Evolutionary conservation across 495 filamentous ascomycete genomes (phyloP).

Genomic region (Penicillium tannophilum): DNA sequence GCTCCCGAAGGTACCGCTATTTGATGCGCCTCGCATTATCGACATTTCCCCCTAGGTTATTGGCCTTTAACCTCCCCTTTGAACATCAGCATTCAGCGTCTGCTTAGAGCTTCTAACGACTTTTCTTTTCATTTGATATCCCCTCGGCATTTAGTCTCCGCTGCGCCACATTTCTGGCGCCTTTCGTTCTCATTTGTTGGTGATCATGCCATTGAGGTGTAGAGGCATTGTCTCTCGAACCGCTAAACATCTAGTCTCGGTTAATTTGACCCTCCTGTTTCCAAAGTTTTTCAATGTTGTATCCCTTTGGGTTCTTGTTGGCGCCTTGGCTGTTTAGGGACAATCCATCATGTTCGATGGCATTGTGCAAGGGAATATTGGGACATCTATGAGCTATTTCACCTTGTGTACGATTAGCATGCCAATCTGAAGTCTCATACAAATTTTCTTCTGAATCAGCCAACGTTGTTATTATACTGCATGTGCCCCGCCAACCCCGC

Average conservation of each 20-base stretch:
- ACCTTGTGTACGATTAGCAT: not conserved
- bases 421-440: not conserved
- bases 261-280: not conserved
- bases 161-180: not conserved
- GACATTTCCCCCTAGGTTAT: not conserved
- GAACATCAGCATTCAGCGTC: conserved; percentile 43
- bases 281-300: not conserved
- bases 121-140: conserved; percentile 38
- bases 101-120: conserved; percentile 35
- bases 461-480: not conserved
- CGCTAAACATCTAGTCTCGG: not conserved
- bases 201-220: not conserved
- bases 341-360: not conserved
- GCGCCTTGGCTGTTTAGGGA: not conserved
- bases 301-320: not conserved
- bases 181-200: not conserved
- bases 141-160: conserved; percentile 13
- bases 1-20: conserved; percentile 28
- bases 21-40: conserved; percentile 12
- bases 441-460: not conserved
- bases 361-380: not conserved
- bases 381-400: not conserved
- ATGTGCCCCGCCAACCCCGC: conserved; percentile 6
- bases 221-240: not conserved
- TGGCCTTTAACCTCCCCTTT: conserved; percentile 16